Conservation (phyloP, 441 rosid genomes). For the Erodium moschatum region DNA sequence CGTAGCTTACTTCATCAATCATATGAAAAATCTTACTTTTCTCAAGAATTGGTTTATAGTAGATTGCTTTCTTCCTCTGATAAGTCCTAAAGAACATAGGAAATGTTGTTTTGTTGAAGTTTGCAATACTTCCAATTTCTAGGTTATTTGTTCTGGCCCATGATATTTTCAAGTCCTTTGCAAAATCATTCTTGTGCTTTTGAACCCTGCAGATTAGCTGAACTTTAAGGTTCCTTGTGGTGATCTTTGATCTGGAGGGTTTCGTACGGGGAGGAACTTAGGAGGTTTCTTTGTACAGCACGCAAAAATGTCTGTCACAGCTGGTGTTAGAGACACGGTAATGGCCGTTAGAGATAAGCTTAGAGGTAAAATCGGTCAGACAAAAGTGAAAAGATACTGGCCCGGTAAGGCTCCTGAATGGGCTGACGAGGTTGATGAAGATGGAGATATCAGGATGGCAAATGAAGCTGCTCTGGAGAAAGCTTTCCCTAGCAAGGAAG, state of each 20-base stretch:
- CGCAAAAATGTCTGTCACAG: constrained; percentile 62
- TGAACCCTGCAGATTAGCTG: not conserved
- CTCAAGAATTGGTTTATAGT: too few relatives aligned
- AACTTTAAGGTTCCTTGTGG: not conserved
- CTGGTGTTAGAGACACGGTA: constrained; percentile 40
- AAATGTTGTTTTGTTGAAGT: not conserved
- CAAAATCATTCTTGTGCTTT: not conserved
- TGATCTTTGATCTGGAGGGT: not conserved
- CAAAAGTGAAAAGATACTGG: constrained; percentile 82
- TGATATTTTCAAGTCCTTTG: too few relatives aligned
- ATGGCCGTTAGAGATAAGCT: constrained; percentile 60
- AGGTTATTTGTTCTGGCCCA: not conserved
- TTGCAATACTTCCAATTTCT: not conserved
- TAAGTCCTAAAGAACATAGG: constrained; percentile 14
- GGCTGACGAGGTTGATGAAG: constrained; percentile 77
- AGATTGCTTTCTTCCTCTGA: too few relatives aligned
- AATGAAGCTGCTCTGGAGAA: constrained; percentile 45
- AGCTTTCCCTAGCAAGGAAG: constrained; percentile 50
- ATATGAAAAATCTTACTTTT: too few relatives aligned
- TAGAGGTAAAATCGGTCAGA: constrained; percentile 66
- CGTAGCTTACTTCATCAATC: too few relatives aligned
- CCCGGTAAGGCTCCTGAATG: constrained; percentile 88
- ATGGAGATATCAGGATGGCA: constrained; percentile 55
- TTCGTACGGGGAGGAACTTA: too few relatives aligned
- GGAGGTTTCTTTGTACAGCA: too few relatives aligned